These are phyloP conservation scores for Hypholoma fasciculare DNA, from an alignment of 768 basidiomycete genomes.

Conservation along the genomic window DNA sequence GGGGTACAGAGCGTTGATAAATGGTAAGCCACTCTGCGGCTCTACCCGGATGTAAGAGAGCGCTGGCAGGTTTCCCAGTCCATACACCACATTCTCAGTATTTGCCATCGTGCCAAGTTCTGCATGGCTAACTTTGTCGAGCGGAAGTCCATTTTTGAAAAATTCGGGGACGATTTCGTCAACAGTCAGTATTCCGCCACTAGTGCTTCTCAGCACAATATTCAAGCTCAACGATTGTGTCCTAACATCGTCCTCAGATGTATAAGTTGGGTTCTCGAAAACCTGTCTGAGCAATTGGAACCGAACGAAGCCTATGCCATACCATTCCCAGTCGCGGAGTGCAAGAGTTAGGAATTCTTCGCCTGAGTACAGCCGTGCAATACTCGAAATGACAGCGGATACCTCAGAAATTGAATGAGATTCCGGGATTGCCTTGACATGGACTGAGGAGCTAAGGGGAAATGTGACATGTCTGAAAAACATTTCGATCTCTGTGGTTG, in stretches of 20 bases:
- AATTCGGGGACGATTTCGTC: neutral
- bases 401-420: neutral
- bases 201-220: too few relatives aligned
- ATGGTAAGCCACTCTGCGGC: neutral
- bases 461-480: slow-evolving; percentile 1
- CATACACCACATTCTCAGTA: neutral
- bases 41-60: neutral
- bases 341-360: neutral
- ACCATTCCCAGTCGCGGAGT: neutral
- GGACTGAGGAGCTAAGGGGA: neutral
- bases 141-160: neutral
- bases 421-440: neutral
- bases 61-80: neutral
- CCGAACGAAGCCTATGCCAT: neutral
- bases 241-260: too few relatives aligned
- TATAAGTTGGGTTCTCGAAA: too few relatives aligned
- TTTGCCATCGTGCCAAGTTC: neutral
- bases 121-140: neutral
- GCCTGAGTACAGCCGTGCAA: neutral
- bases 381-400: neutral
- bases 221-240: too few relatives aligned
- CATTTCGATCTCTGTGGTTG: neutral
- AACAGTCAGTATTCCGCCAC: neutral
- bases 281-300: neutral
- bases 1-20: neutral